These are phyloP conservation scores for Malus hybrid DNA, from an alignment of 331 rosid species.

Conservation along the genomic window DNA sequence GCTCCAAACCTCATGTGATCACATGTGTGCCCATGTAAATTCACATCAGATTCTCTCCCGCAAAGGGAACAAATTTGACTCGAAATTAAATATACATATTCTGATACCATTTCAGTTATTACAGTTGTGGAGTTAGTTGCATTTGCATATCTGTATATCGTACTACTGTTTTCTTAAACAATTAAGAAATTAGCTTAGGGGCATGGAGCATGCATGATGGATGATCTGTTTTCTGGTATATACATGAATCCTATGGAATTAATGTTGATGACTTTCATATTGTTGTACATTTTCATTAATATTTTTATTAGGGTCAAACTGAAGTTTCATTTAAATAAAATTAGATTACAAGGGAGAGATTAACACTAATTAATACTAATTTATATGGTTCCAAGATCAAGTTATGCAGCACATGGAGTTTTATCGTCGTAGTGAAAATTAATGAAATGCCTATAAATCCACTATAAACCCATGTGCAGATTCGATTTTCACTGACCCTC, in stretches of 20 bases:
- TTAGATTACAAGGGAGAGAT: background rate
- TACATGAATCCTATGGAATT: conserved; percentile 4
- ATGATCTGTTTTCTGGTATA: background rate
- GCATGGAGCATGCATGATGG: conserved; percentile 3
- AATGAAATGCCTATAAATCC: too few relatives aligned
- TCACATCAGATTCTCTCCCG: conserved; percentile 45
- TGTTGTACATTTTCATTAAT: background rate
- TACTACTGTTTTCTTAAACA: background rate
- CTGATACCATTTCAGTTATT: conserved; percentile 61
- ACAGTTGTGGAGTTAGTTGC: conserved; percentile 77
- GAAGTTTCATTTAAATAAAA: background rate
- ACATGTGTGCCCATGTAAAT: conserved; percentile 59
- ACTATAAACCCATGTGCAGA: too few relatives aligned
- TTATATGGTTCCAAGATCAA: background rate
- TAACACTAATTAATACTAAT: background rate
- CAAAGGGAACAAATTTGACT: conserved; percentile 26
- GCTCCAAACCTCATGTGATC: conserved; percentile 27
- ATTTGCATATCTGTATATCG: background rate
- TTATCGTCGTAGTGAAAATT: too few relatives aligned
- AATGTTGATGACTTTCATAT: background rate
- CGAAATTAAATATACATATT: conserved; percentile 14
- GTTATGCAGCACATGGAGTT: too few relatives aligned
- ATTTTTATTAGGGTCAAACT: background rate
- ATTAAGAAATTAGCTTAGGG: background rate
- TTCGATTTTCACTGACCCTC: too few relatives aligned